These are phyloP conservation scores for Cyathus striatus DNA, from an alignment of 768 basidiomycete species.

Conservation along the genomic window DNA sequence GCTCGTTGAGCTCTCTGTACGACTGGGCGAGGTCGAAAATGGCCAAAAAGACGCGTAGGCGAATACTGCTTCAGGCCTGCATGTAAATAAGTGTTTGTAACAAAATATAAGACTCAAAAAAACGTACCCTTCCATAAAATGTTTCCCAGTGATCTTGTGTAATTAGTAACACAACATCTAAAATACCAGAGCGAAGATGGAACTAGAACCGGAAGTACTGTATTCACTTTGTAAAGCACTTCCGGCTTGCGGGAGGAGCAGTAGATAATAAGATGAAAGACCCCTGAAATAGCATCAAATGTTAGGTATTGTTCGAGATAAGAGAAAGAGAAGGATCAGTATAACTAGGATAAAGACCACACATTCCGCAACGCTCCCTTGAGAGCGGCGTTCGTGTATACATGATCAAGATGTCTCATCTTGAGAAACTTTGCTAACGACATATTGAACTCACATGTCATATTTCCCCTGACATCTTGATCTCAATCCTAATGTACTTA, in stretches of 20 bases:
- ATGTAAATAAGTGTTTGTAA: no score
- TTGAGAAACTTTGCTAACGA: background rate
- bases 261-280: background rate
- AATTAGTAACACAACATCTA: background rate
- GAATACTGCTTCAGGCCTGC: no score
- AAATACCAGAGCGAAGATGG: background rate
- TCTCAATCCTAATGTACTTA: background rate
- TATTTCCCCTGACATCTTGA: background rate
- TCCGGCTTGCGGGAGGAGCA: background rate
- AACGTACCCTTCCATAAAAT: no score
- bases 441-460: background rate
- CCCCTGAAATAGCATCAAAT: background rate
- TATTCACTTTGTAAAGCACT: background rate
- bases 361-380: constrained; percentile 15
- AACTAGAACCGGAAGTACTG: background rate
- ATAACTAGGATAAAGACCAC: constrained; percentile 16
- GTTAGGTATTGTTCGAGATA: constrained; percentile 1
- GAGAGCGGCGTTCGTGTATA: constrained; percentile 15
- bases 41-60: no score
- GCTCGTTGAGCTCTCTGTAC: constrained; percentile 16
- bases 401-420: constrained; percentile 13
- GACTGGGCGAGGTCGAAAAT: background rate
- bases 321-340: constrained; percentile 10
- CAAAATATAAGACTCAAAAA: no score
- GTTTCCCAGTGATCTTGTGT: background rate